Conservation (phyloP, 441 rosid genomes). For the Corymbia citriodora region DNA sequence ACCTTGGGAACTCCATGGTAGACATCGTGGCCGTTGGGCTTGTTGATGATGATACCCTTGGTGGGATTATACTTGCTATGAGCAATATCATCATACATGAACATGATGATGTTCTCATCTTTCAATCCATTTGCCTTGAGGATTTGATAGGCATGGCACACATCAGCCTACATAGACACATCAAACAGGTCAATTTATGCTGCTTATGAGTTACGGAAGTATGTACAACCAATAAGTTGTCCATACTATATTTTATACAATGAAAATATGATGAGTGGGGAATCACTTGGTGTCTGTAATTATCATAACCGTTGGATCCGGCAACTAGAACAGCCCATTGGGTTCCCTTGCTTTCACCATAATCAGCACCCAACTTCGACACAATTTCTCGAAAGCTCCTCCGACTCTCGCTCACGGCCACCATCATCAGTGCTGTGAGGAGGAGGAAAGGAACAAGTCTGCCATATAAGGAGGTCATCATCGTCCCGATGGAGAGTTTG, state of each 20-base stretch:
- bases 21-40: background rate
- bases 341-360: background rate
- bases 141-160: background rate
- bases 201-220: background rate
- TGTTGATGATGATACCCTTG: background rate
- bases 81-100: background rate
- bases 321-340: background rate
- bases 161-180: background rate
- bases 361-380: background rate
- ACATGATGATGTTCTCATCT: background rate
- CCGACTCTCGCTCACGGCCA: background rate
- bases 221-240: background rate
- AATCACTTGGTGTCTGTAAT: background rate
- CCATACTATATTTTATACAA: background rate
- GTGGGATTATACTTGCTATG: background rate
- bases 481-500: background rate
- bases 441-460: background rate
- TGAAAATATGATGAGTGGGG: background rate
- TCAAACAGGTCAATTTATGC: background rate
- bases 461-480: background rate
- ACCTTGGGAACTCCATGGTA: background rate
- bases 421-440: background rate
- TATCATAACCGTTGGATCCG: background rate
- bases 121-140: background rate
- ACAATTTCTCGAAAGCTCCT: background rate